These are phyloP conservation scores for Phycomyces blakesleeanus DNA, from an alignment of 192 early-diverging fungal species.

Conservation along the genomic window DNA sequence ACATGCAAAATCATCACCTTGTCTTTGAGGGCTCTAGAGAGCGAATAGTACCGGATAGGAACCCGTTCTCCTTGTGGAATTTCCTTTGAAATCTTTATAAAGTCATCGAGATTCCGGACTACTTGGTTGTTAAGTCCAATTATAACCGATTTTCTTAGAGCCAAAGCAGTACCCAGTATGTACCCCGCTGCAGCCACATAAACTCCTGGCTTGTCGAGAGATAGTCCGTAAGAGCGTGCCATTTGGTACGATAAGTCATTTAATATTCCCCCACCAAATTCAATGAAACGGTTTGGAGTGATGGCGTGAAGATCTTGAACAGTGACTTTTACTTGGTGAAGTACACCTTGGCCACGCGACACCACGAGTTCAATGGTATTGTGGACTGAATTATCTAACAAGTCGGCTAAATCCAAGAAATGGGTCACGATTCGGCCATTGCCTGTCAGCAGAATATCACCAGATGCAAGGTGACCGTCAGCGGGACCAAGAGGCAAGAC, in stretches of 20 bases:
- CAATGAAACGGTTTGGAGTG: slow-evolving; percentile 79
- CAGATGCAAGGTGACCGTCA: slow-evolving; percentile 49
- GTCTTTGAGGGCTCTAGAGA: slow-evolving; percentile 73
- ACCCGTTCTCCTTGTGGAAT: slow-evolving; percentile 57
- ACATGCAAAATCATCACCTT: slow-evolving; percentile 77
- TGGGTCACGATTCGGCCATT: slow-evolving; percentile 57
- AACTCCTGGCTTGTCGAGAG: slow-evolving; percentile 67
- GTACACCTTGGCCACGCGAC: slow-evolving; percentile 44
- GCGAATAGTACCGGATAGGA: slow-evolving; percentile 61
- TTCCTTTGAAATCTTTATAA: slow-evolving; percentile 52
- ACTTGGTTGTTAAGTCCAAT: slow-evolving; percentile 58
- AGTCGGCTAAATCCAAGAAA: slow-evolving; percentile 59
- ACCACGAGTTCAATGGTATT: slow-evolving; percentile 45
- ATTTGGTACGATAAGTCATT: slow-evolving; percentile 72
- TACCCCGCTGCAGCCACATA: slow-evolving; percentile 68
- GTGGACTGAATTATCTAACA: slow-evolving; percentile 58
- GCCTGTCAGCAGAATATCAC: slow-evolving; percentile 65
- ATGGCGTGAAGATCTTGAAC: slow-evolving; percentile 72
- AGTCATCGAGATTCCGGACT: slow-evolving; percentile 57
- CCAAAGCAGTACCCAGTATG: slow-evolving; percentile 57
- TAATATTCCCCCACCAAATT: slow-evolving; percentile 77
- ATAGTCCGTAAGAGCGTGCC: slow-evolving; percentile 55
- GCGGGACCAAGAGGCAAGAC: slow-evolving; percentile 69
- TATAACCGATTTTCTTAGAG: slow-evolving; percentile 59
- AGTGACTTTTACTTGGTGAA: slow-evolving; percentile 31